Conservation (phyloP, 2,329 filamentous ascomycete species). For the Aspergillus sp. region DNA sequence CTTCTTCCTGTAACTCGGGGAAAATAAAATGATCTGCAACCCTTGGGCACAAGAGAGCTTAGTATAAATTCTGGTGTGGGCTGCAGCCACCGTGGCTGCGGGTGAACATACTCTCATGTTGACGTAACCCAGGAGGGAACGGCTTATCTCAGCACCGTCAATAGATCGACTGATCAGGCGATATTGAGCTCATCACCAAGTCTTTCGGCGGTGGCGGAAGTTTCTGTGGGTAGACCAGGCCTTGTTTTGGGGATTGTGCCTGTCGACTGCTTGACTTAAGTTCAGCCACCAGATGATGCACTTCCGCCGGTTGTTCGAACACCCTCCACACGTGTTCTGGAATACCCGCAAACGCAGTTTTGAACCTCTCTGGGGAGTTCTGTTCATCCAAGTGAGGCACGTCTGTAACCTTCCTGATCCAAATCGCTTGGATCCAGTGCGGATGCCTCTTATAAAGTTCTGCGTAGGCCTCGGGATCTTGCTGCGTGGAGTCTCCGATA, state of each 20-base stretch:
- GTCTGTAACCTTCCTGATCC: constrained; percentile 80
- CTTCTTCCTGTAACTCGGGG: not conserved
- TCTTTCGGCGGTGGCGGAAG: not conserved
- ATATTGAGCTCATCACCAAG: not conserved
- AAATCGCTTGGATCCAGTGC: constrained; percentile 78
- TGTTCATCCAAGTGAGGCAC: constrained; percentile 73
- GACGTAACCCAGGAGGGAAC: constrained; percentile 17
- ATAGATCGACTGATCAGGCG: not conserved
- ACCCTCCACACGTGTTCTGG: constrained; percentile 74
- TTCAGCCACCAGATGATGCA: constrained; percentile 41
- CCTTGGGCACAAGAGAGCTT: not conserved
- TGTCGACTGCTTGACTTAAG: constrained; percentile 17
- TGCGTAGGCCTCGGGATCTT: constrained; percentile 86
- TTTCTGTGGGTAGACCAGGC: not conserved
- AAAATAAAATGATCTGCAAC: not conserved
- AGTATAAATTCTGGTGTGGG: not conserved
- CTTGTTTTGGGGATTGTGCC: not conserved
- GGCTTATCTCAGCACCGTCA: constrained; percentile 20
- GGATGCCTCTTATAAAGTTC: constrained; percentile 70
- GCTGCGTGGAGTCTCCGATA: constrained; percentile 89
- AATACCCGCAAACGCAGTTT: constrained; percentile 76
- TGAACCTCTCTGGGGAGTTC: constrained; percentile 74
- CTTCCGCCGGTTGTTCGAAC: constrained; percentile 74
- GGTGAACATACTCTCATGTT: constrained; percentile 13
- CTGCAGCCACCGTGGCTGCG: constrained; percentile 1